Evolutionary conservation across 352 stramenopile genomes (phyloP).

Genomic region (Globisporangium iwayamae): DNA sequence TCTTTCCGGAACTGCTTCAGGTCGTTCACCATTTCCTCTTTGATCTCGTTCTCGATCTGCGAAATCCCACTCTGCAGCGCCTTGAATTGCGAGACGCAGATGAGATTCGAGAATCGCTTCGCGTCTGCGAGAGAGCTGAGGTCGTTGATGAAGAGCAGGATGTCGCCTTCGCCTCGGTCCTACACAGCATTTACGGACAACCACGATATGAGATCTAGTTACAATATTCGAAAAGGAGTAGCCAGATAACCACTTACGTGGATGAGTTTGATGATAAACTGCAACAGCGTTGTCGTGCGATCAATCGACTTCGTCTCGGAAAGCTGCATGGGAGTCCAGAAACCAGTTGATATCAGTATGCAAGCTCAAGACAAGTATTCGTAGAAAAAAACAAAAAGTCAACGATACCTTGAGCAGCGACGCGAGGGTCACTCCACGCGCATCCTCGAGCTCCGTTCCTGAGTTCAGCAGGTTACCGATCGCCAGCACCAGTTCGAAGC

Average conservation of each 20-base stretch:
- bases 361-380: not conserved
- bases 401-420: conserved; percentile 67
- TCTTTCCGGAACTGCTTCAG: conserved; percentile 48
- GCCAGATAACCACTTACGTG: conserved; percentile 33
- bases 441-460: conserved; percentile 65
- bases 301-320: conserved; percentile 84
- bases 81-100: conserved; percentile 54
- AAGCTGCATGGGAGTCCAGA: conserved; percentile 25
- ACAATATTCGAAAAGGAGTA: too few species aligned
- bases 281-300: conserved; percentile 62
- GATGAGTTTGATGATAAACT: conserved; percentile 79
- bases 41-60: conserved; percentile 63
- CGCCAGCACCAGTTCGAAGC: conserved; percentile 69
- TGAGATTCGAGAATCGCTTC: conserved; percentile 68
- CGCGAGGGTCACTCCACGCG: conserved; percentile 59
- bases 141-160: conserved; percentile 66
- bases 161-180: conserved; percentile 65
- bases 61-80: conserved; percentile 44
- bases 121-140: conserved; percentile 45
- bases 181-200: too few species aligned
- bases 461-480: conserved; percentile 78
- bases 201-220: not conserved
- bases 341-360: not conserved
- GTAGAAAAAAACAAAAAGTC: not conserved
- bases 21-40: conserved; percentile 66